Evolutionary conservation across 768 basidiomycete genomes (phyloP).

Genomic region (Zangia roseola): DNA sequence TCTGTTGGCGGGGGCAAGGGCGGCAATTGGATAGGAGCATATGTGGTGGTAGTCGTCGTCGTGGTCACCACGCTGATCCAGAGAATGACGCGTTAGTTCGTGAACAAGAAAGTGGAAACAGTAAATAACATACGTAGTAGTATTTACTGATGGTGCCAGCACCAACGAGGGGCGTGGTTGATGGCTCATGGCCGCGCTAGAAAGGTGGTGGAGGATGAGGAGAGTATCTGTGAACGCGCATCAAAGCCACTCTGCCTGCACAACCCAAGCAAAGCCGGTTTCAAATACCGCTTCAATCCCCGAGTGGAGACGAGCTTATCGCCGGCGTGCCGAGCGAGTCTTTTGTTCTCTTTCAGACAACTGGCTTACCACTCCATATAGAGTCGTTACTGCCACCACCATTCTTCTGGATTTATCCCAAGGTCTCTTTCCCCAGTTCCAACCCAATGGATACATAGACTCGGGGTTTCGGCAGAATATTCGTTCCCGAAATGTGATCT

Average conservation of each 20-base stretch:
- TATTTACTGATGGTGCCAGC: slow-evolving; percentile 80
- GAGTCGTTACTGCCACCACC: no score
- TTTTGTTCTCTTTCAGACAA: slow-evolving; percentile 10
- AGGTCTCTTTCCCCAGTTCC: no score
- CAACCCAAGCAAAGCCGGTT: slow-evolving; percentile 28
- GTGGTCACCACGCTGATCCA: slow-evolving; percentile 76
- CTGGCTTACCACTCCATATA: no score
- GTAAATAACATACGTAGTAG: slow-evolving; percentile 64
- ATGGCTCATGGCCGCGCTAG: slow-evolving; percentile 52
- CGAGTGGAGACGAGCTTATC: slow-evolving; percentile 3
- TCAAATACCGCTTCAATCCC: slow-evolving; percentile 26
- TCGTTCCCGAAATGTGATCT: no score
- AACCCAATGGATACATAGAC: no score
- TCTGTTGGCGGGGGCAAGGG: slow-evolving; percentile 66
- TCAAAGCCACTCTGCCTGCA: slow-evolving; percentile 35
- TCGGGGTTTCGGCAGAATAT: no score
- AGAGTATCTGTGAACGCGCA: slow-evolving; percentile 27
- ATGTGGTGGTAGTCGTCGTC: slow-evolving; percentile 88
- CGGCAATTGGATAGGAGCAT: slow-evolving; percentile 84
- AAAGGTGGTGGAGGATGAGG: slow-evolving; percentile 26
- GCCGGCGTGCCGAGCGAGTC: slow-evolving; percentile 22
- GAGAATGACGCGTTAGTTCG: slow-evolving; percentile 23
- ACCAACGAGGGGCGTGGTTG: slow-evolving; percentile 64
- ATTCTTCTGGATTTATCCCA: no score
- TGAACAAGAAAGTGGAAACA: neutral